Base-by-base conservation (phyloP, 257 asterid species). In the Osmanthus fragrans region DNA sequence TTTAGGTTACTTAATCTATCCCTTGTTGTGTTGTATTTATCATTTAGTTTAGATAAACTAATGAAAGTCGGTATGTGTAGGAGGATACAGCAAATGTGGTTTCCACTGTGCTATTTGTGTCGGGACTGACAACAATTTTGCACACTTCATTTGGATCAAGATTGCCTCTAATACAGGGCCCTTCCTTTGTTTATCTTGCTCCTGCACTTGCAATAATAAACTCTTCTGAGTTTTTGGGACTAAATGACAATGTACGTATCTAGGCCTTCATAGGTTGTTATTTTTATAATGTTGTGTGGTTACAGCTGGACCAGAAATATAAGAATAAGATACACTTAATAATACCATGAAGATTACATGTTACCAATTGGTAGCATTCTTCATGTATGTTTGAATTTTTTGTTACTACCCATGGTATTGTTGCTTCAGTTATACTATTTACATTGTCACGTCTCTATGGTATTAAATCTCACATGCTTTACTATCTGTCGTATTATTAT, bases 111-210 rank as follows among this genome's bases (percentile, higher is more conserved):
- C 90, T 96, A 45, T 89, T 96, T 77, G 75, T 91, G 23, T 93
- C 99, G 0, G 99, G 99, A 77, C 87, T 92, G 82, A 90, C 99
- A 0, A 96, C 99, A 2, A 92, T 96, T 56, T 73, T 93, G 79
- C 99, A 96, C 76, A 89, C 90, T 19, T 88, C 94, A 37, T 96
- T 96, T 79, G 99, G 99, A 27, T 96, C 99, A 15, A 93, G 99
- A 86, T 80, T 96, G 86, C 98, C 99, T 75, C 86, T 96, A 81
- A 92, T 96, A 86, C 99, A 96, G 92, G 99, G 99, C 21, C 97
- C 99, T 78, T 96, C 99, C 0, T 96, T 93, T 78, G 98, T 96
- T 77, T 93, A 89, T 86, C 98, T 93, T 77, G 99, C 99, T 75
- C 98, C 99, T 45, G 97, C 90, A 64, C 94, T 96, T 76, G 98